Base-by-base conservation (phyloP, 2,329 filamentous ascomycete species). In the Stylonectria norvegica region DNA sequence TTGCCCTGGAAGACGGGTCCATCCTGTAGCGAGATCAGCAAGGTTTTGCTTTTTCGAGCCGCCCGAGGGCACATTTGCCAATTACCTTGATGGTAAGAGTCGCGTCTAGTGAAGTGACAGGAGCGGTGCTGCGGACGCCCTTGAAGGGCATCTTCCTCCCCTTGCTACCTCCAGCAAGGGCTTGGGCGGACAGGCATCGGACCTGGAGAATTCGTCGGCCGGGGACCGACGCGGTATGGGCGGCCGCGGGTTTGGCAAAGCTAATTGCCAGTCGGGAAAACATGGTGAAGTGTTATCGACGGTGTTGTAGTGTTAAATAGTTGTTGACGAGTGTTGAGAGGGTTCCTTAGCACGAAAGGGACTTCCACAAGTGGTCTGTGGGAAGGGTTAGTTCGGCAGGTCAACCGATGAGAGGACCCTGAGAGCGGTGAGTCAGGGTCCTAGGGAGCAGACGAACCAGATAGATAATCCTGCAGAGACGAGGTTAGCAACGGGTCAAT, bases 1-100 rank as follows among this genome's bases (percentile, higher is more conserved):
- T 87, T 95, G 64, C 93, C 93, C 58, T 89, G 87, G 75, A 95
- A 97, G 62, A 97, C 85, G 31, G 93, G 93, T 47, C 93, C 93
- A 72, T 95, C 89, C 82, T 89, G 60, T 22, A 16, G 22, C 38
- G 30, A n/a, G 29, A 56, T 34, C 54, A 19, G 5, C 16, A 43
- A 22, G 18, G 12, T n/a, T 32, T 20, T 18, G 22, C 15, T 7
- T 25, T 25, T 25, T 7, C n/a, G 6, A 29, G n/a, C n/a, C 6
- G 15, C 7, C n/a, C 6, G n/a, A 14, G 12, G n/a, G 6, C 27
- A 8, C 7, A 14, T 8, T n/a, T 5, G 15, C 30, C 30, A 32
- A 10, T 40, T 74, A 89, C 85, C 70, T 86, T 86, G 67, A 98
- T 95, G 50, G 91, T 97, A 61, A 98, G 87, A 43, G 93, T 97